A percentile compares a stretch with the other conserved stretches of the same genome.
Conservation (phyloP, 306 rosid genomes). For the Notholithocarpus densiflorus region DNA sequence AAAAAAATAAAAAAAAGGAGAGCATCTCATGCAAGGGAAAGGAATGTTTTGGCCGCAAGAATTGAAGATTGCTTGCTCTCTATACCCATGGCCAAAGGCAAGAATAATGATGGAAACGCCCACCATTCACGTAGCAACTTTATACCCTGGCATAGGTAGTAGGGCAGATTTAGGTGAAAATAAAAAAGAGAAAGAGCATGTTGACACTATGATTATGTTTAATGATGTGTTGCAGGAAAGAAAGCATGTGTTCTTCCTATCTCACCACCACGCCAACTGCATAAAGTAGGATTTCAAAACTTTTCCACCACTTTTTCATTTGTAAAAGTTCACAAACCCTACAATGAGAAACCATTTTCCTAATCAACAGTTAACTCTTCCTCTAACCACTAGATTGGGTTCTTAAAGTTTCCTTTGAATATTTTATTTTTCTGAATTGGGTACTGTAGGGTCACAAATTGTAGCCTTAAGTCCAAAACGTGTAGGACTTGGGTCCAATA, state of each 20-base stretch:
- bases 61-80: neutral
- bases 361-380: neutral
- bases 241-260: slow-evolving; percentile 5
- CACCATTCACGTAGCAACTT: neutral
- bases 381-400: neutral
- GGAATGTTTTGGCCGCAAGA: neutral
- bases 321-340: neutral
- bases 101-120: neutral
- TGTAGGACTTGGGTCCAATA: too few species aligned
- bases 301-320: neutral
- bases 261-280: slow-evolving; percentile 9
- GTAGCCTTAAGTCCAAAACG: too few species aligned
- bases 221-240: slow-evolving; percentile 3
- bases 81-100: neutral
- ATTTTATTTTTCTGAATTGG: neutral
- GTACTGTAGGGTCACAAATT: too few species aligned
- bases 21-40: neutral
- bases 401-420: neutral
- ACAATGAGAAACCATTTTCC: neutral
- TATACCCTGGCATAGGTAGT: neutral
- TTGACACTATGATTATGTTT: neutral
- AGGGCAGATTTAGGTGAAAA: neutral
- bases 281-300: neutral
- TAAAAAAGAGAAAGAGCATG: neutral
- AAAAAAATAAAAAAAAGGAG: too few species aligned